phyloP scores from a whole-genome alignment of 2,329 filamentous ascomycete genomes.

The Trichophyton rubrum region DNA sequence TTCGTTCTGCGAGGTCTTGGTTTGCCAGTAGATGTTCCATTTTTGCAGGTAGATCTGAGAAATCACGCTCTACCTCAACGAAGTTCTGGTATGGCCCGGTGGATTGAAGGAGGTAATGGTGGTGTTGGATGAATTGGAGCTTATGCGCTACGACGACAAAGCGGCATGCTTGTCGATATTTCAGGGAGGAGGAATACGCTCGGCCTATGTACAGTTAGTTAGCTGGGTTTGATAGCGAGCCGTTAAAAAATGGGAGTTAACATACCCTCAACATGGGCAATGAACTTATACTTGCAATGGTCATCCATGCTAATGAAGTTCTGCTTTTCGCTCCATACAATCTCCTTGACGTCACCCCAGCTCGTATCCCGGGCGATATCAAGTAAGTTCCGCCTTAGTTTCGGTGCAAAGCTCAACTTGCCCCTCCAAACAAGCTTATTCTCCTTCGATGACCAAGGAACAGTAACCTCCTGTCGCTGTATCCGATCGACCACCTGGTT shows the following conservation, averaged over 20 bases:
- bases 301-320: constrained; percentile 40
- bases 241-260: background rate
- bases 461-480: constrained; percentile 13
- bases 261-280: constrained; percentile 42
- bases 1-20: constrained; percentile 28
- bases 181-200: constrained; percentile 39
- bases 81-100: constrained; percentile 37
- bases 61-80: constrained; percentile 39
- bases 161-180: constrained; percentile 39
- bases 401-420: constrained; percentile 31
- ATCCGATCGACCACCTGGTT: constrained; percentile 26
- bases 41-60: constrained; percentile 40
- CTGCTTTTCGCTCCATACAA: constrained; percentile 28
- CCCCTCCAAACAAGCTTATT: constrained; percentile 39
- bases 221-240: background rate
- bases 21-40: constrained; percentile 29
- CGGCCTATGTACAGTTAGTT: constrained; percentile 16
- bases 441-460: constrained; percentile 26
- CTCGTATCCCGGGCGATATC: constrained; percentile 28
- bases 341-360: constrained; percentile 37
- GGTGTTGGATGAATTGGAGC: constrained; percentile 37
- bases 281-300: constrained; percentile 42
- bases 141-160: constrained; percentile 39
- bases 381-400: constrained; percentile 30
- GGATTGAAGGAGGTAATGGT: constrained; percentile 34